These are phyloP conservation scores for Chiua sp. DNA, from an alignment of 1,284 basidiomycete species.

Conservation along the genomic window DNA sequence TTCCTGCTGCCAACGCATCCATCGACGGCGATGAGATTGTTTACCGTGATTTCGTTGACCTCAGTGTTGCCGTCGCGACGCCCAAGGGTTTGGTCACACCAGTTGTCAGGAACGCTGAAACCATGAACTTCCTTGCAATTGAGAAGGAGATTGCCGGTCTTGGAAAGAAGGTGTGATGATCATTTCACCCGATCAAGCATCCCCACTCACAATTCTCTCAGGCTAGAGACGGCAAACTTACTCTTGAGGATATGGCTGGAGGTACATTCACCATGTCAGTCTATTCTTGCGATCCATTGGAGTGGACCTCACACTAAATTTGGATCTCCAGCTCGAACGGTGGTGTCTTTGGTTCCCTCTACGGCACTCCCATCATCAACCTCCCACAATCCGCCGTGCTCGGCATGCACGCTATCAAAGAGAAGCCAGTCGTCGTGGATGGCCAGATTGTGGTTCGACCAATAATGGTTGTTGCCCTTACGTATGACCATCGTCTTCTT, in stretches of 20 bases:
- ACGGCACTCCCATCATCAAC: slow-evolving; percentile 98
- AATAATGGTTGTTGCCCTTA: slow-evolving; percentile 95
- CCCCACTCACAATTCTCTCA: slow-evolving; percentile 35
- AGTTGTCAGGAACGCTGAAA: slow-evolving; percentile 91
- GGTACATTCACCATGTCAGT: slow-evolving; percentile 96
- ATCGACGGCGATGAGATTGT: slow-evolving; percentile 97
- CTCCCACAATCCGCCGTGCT: slow-evolving; percentile 95
- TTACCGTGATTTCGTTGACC: slow-evolving; percentile 94
- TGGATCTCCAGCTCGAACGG: slow-evolving; percentile 88
- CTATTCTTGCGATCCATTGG: background rate
- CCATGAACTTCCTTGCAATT: slow-evolving; percentile 88
- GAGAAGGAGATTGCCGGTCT: slow-evolving; percentile 92
- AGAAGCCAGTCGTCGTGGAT: slow-evolving; percentile 91
- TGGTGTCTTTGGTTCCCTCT: slow-evolving; percentile 97
- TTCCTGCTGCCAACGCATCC: slow-evolving; percentile 93
- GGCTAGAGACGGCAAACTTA: slow-evolving; percentile 95
- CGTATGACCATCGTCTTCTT: slow-evolving; percentile 96
- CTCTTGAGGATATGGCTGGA: slow-evolving; percentile 96
- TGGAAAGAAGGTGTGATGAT: slow-evolving; percentile 80
- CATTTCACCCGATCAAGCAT: slow-evolving; percentile 6
- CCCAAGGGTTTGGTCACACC: slow-evolving; percentile 98
- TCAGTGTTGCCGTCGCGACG: slow-evolving; percentile 96
- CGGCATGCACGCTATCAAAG: slow-evolving; percentile 97
- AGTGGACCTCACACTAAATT: slow-evolving; percentile 8
- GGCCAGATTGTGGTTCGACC: slow-evolving; percentile 96